Percentiles rank a stretch among this genome's conserved stretches.
Evolutionary conservation across 1,139 yeast genomes (phyloP).

Genomic region (Pichia inconspicua): DNA sequence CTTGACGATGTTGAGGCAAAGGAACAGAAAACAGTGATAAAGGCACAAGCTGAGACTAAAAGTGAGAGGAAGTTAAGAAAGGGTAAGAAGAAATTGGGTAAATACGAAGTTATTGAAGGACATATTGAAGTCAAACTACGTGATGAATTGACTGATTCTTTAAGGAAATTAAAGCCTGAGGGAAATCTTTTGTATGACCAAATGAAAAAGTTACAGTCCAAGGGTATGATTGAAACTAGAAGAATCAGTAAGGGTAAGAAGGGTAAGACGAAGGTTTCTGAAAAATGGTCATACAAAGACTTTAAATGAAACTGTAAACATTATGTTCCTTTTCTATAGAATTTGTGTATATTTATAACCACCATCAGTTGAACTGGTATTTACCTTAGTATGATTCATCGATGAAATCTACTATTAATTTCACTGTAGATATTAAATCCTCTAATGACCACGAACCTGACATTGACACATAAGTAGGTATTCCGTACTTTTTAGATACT

Average conservation of each 20-base stretch:
- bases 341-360: not conserved
- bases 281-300: conserved; percentile 90
- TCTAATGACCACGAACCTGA: conserved; percentile 27
- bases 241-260: conserved; percentile 57
- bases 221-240: conserved; percentile 83
- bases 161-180: conserved; percentile 82
- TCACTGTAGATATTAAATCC: conserved; percentile 22
- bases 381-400: conserved; percentile 13
- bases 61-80: conserved; percentile 21
- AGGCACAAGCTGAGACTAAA: conserved; percentile 21
- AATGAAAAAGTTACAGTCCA: conserved; percentile 70
- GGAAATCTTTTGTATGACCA: conserved; percentile 82
- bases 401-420: conserved; percentile 20
- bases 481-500: conserved; percentile 28
- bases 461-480: conserved; percentile 32
- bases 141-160: conserved; percentile 79
- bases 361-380: not conserved
- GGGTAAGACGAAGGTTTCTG: conserved; percentile 69
- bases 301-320: conserved; percentile 43
- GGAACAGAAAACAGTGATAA: conserved; percentile 13
- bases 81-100: conserved; percentile 33
- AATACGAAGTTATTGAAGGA: conserved; percentile 51
- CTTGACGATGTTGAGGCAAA: conserved; percentile 32
- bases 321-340: not conserved
- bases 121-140: conserved; percentile 82